phyloP scores from a whole-genome alignment of 2,329 filamentous ascomycete species.

The Alternaria postmessia region DNA sequence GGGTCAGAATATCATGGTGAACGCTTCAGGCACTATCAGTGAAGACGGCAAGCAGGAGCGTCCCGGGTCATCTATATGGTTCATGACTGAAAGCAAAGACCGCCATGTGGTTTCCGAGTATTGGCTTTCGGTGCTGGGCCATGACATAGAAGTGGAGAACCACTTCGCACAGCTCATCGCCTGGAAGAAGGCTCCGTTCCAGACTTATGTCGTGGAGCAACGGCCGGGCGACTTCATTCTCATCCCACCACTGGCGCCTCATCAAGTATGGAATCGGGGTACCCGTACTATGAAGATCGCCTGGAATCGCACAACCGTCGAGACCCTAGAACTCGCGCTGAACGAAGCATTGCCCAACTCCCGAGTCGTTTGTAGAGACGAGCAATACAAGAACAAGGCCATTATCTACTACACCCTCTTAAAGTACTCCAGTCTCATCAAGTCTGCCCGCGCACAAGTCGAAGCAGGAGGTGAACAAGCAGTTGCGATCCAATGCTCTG shows the following conservation, averaged over 20 bases:
- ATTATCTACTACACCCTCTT: slow-evolving; percentile 88
- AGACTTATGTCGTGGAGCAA: slow-evolving; percentile 92
- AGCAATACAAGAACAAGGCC: slow-evolving; percentile 98
- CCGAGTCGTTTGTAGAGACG: slow-evolving; percentile 90
- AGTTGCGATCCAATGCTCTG: slow-evolving; percentile 47
- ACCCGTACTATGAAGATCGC: slow-evolving; percentile 97
- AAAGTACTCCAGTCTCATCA: slow-evolving; percentile 73
- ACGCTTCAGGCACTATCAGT: slow-evolving; percentile 72
- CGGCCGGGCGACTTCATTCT: slow-evolving; percentile 90
- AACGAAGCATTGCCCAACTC: slow-evolving; percentile 88
- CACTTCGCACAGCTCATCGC: slow-evolving; percentile 96
- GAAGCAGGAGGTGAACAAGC: slow-evolving; percentile 53
- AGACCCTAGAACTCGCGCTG: slow-evolving; percentile 86
- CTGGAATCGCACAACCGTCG: slow-evolving; percentile 94
- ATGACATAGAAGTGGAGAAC: slow-evolving; percentile 96
- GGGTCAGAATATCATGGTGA: slow-evolving; percentile 98
- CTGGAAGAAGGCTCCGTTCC: slow-evolving; percentile 94
- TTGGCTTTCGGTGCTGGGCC: slow-evolving; percentile 89
- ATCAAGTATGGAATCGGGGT: slow-evolving; percentile 98
- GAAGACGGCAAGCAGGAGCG: slow-evolving; percentile 75
- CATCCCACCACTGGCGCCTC: slow-evolving; percentile 89
- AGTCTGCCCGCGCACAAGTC: slow-evolving; percentile 66
- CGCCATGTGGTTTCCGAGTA: slow-evolving; percentile 90
- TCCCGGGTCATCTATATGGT: slow-evolving; percentile 93
- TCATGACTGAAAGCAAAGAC: slow-evolving; percentile 97